phyloP scores from a whole-genome alignment of 2,329 filamentous ascomycete species.

The Ophiostoma piceae region DNA sequence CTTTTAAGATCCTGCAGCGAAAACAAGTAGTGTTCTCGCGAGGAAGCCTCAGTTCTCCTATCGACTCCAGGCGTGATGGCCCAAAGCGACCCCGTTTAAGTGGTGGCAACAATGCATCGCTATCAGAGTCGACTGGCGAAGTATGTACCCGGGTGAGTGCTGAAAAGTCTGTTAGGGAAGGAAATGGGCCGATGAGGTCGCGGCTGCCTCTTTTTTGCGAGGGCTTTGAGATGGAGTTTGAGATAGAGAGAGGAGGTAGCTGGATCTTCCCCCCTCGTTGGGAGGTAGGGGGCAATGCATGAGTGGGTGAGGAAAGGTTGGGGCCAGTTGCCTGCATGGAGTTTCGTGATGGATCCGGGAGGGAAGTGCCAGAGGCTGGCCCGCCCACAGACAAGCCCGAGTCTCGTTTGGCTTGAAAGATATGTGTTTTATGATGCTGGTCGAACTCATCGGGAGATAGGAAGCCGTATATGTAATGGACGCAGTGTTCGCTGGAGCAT shows the following conservation, averaged over 20 bases:
- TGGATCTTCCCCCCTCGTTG: slow-evolving; percentile 32
- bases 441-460: slow-evolving; percentile 47
- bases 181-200: slow-evolving; percentile 39
- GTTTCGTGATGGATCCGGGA: not conserved
- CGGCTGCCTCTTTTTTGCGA: slow-evolving; percentile 38
- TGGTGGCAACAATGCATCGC: slow-evolving; percentile 50
- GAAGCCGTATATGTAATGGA: slow-evolving; percentile 57
- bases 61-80: slow-evolving; percentile 51
- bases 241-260: slow-evolving; percentile 36
- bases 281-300: slow-evolving; percentile 34
- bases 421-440: slow-evolving; percentile 44
- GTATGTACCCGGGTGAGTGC: slow-evolving; percentile 26
- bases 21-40: slow-evolving; percentile 47
- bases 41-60: slow-evolving; percentile 50
- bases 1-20: slow-evolving; percentile 45
- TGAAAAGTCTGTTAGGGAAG: slow-evolving; percentile 39
- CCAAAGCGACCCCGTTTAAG: slow-evolving; percentile 50
- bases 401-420: slow-evolving; percentile 40
- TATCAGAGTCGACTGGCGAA: slow-evolving; percentile 39
- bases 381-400: slow-evolving; percentile 41
- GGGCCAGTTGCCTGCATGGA: slow-evolving; percentile 31
- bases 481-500: slow-evolving; percentile 51
- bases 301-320: slow-evolving; percentile 38
- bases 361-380: slow-evolving; percentile 27
- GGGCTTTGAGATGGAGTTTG: slow-evolving; percentile 33